Conservation (phyloP, 306 rosid genomes). For the Quillaja saponaria region DNA sequence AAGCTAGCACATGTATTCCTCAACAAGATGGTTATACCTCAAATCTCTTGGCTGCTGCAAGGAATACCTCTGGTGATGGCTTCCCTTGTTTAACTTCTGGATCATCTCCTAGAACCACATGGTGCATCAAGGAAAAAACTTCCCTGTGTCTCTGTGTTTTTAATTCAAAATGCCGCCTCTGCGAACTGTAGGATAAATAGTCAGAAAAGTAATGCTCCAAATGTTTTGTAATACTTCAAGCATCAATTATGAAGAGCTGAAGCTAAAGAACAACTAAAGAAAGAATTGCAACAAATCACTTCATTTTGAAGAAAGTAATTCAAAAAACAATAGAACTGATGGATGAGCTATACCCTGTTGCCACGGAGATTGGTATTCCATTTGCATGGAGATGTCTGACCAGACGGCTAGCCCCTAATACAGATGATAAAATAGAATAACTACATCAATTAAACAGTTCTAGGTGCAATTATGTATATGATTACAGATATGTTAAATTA, state of each 20-base stretch:
- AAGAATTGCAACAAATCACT: slow-evolving; percentile 15
- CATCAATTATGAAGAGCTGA: neutral
- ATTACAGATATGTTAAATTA: neutral
- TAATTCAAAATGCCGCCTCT: slow-evolving; percentile 73
- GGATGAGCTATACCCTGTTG: slow-evolving; percentile 66
- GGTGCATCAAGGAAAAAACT: slow-evolving; percentile 83
- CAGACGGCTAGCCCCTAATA: slow-evolving; percentile 74
- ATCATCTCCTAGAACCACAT: slow-evolving; percentile 87
- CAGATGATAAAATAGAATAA: slow-evolving; percentile 15
- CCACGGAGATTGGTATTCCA: slow-evolving; percentile 74
- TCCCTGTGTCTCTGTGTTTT: slow-evolving; percentile 81
- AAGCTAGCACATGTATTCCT: neutral
- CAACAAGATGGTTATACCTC: slow-evolving; percentile 55
- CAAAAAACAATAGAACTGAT: slow-evolving; percentile 5
- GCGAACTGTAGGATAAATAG: slow-evolving; percentile 56
- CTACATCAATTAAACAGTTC: slow-evolving; percentile 3
- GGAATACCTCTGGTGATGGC: slow-evolving; percentile 89
- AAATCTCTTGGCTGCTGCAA: slow-evolving; percentile 89
- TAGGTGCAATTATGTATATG: neutral
- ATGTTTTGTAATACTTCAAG: slow-evolving; percentile 6
- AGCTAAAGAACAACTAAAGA: slow-evolving; percentile 9
- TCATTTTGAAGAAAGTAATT: slow-evolving; percentile 6
- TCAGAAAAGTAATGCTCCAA: slow-evolving; percentile 29
- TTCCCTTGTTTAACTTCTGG: slow-evolving; percentile 95
- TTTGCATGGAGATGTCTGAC: slow-evolving; percentile 73